A percentile compares a stretch with the other conserved stretches of the same genome.
Conservation (phyloP, 2,329 filamentous ascomycete species). For the Chrysosporium keratinophilum region DNA sequence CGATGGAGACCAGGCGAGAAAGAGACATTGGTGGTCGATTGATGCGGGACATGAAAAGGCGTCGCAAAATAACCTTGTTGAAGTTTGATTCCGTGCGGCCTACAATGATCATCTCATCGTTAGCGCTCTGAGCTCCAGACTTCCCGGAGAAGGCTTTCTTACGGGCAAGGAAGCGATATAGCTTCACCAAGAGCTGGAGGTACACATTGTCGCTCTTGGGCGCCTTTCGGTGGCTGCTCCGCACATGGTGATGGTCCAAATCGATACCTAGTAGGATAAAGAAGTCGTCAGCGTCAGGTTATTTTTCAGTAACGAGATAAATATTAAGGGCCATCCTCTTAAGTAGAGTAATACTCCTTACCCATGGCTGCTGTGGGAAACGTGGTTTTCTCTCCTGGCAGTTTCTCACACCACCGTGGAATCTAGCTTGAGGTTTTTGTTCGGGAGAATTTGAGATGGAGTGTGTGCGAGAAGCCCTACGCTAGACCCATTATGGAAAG, state of each 20-base stretch:
- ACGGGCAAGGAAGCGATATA: conserved; percentile 95
- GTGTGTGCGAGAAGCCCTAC: conserved; percentile 38
- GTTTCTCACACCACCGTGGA: conserved; percentile 13
- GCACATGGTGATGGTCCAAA: conserved; percentile 53
- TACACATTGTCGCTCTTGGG: conserved; percentile 98
- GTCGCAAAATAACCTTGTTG: conserved; percentile 97
- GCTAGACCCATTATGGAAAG: conserved; percentile 25
- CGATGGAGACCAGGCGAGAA: conserved; percentile 70
- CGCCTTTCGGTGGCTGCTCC: conserved; percentile 71
- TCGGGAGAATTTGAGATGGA: conserved; percentile 14
- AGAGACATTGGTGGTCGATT: conserved; percentile 93
- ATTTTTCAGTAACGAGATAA: not conserved
- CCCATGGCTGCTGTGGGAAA: conserved; percentile 37
- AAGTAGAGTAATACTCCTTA: conserved; percentile 22
- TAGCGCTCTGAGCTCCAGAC: not conserved
- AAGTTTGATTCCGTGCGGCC: conserved; percentile 93
- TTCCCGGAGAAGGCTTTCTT: conserved; percentile 33
- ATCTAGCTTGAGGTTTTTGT: conserved; percentile 10
- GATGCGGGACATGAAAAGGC: conserved; percentile 97
- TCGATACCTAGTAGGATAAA: conserved; percentile 39
- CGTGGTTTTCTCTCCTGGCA: not conserved
- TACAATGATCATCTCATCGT: conserved; percentile 29
- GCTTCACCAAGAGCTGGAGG: conserved; percentile 93
- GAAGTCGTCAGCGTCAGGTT: not conserved
- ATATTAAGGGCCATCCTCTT: not conserved